A percentile compares a stretch with the other conserved stretches of the same genome.
These are phyloP conservation scores for Arthrobotrys sphaeroides DNA, from an alignment of 2,329 filamentous ascomycete genomes.

Conservation along the genomic window DNA sequence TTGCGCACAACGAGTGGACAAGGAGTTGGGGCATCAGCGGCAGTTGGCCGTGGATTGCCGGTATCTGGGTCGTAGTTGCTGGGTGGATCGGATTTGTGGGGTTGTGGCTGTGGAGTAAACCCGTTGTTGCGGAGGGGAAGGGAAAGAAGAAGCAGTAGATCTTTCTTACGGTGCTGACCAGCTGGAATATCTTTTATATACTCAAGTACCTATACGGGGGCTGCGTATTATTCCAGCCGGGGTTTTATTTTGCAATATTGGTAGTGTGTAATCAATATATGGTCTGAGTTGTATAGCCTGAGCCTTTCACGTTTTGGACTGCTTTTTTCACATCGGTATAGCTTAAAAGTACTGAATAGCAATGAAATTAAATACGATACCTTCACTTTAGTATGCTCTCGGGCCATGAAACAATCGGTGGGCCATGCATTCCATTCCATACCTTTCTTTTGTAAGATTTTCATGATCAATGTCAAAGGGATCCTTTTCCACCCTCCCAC, in stretches of 20 bases:
- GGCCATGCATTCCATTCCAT: too few relatives aligned
- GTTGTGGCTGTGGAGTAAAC: slow-evolving; percentile 84
- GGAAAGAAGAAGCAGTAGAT: slow-evolving; percentile 62
- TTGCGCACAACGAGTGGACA: slow-evolving; percentile 96
- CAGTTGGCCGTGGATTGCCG: slow-evolving; percentile 93
- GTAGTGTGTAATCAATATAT: slow-evolving; percentile 21
- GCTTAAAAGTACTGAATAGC: slow-evolving; percentile 6
- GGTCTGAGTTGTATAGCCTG: neutral
- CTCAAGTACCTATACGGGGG: too few relatives aligned
- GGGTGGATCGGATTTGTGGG: slow-evolving; percentile 87
- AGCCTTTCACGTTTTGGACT: neutral
- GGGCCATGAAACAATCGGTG: too few relatives aligned
- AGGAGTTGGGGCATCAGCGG: slow-evolving; percentile 88
- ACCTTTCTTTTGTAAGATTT: too few relatives aligned
- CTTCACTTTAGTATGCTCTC: too few relatives aligned
- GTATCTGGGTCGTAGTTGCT: slow-evolving; percentile 81
- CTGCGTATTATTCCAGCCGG: too few relatives aligned
- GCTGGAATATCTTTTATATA: too few relatives aligned
- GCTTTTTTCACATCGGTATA: neutral
- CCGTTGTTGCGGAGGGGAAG: slow-evolving; percentile 60
- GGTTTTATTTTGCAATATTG: slow-evolving; percentile 6
- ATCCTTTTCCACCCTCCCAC: too few relatives aligned
- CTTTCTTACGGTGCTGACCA: neutral
- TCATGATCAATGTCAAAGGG: too few relatives aligned
- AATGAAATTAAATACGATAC: neutral